Percentiles rank a stretch among this genome's conserved stretches.
phyloP scores from a whole-genome alignment of 2,329 filamentous ascomycete species.

The Fonsecaea pedrosoi region DNA sequence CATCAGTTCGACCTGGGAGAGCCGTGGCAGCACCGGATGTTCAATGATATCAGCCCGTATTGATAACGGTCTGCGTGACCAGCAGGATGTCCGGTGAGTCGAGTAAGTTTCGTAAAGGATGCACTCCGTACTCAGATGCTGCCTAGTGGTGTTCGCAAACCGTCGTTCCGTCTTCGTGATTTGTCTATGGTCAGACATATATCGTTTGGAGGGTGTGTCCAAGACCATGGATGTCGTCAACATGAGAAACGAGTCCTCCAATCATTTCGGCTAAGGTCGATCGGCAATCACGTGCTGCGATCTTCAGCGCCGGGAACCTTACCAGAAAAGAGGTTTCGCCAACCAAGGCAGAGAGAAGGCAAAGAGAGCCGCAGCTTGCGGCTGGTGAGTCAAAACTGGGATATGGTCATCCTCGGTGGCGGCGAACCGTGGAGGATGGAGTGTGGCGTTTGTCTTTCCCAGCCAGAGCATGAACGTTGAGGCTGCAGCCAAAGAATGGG shows the following conservation, averaged over 20 bases:
- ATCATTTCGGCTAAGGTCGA: conserved; percentile 12
- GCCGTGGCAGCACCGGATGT: not conserved
- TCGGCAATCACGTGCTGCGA: not conserved
- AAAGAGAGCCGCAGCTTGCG: conserved; percentile 1
- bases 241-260: conserved; percentile 14
- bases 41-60: not conserved
- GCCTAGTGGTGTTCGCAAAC: not conserved
- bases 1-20: not conserved
- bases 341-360: not conserved
- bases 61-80: not conserved
- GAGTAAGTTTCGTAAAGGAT: not conserved
- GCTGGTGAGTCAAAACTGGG: not conserved
- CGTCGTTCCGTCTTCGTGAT: conserved; percentile 13
- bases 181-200: conserved; percentile 21
- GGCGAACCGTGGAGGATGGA: not conserved
- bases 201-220: conserved; percentile 7
- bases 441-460: conserved; percentile 7
- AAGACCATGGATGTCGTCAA: conserved; percentile 16
- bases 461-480: not conserved
- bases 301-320: conserved; percentile 6
- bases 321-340: conserved; percentile 9
- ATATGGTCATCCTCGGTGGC: not conserved
- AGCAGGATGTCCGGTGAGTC: not conserved
- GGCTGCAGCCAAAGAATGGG: not conserved
- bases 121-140: not conserved